Evolutionary conservation across 2,329 filamentous ascomycete species (phyloP).

Genomic region (Alternaria consortialis): DNA sequence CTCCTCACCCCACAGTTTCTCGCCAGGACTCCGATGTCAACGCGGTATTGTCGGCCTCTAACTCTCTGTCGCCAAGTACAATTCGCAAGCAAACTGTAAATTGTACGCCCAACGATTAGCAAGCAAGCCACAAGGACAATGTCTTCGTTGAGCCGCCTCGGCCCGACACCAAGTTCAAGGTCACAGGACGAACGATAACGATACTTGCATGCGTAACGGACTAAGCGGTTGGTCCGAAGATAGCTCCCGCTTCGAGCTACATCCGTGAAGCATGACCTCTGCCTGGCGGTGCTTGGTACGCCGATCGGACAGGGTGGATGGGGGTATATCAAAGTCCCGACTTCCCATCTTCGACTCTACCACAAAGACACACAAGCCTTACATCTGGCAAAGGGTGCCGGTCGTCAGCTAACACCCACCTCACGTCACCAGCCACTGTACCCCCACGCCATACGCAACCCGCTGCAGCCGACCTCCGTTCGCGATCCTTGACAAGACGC

Average conservation of each 20-base stretch:
- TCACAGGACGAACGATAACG: conserved; percentile 28
- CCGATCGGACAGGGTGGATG: conserved; percentile 32
- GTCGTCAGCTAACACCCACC: conserved; percentile 32
- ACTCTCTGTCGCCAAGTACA: conserved; percentile 8
- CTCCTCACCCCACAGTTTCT: conserved; percentile 39
- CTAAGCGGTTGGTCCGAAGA: conserved; percentile 29
- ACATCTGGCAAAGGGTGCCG: conserved; percentile 20
- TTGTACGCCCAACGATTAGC: conserved; percentile 2
- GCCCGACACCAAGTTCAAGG: conserved; percentile 16
- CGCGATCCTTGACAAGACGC: conserved; percentile 33
- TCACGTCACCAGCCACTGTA: conserved; percentile 17
- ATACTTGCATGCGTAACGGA: conserved; percentile 17
- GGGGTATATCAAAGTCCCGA: conserved; percentile 47
- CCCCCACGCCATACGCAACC: conserved; percentile 44
- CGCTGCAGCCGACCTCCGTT: conserved; percentile 36
- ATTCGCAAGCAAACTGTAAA: conserved; percentile 3
- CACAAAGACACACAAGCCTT: conserved; percentile 6
- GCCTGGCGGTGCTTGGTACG: conserved; percentile 32
- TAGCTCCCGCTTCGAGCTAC: conserved; percentile 34
- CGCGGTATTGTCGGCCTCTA: conserved; percentile 14
- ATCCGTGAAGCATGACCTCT: conserved; percentile 34
- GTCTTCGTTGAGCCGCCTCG: conserved; percentile 23
- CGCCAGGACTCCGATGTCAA: conserved; percentile 24
- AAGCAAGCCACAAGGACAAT: conserved; percentile 15
- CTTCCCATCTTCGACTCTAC: conserved; percentile 25